Conservation (phyloP, 1,139 yeast genomes). For the Lodderomyces parapsilosis region DNA sequence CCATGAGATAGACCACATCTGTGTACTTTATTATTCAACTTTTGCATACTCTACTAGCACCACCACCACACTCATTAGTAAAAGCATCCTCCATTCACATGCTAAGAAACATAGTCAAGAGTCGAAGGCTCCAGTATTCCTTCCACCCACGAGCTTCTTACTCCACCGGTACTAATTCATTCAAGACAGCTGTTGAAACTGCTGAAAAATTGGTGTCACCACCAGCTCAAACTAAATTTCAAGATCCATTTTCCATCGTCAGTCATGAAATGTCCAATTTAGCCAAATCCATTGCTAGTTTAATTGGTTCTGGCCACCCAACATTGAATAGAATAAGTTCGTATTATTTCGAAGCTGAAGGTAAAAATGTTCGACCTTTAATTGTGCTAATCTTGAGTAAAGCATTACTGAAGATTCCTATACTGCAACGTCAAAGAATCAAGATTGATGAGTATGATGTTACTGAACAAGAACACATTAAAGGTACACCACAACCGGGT, state of each 20-base stretch:
- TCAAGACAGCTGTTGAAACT: constrained; percentile 64
- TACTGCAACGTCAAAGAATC: constrained; percentile 63
- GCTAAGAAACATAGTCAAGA: neutral
- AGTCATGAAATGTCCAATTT: constrained; percentile 90
- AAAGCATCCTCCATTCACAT: neutral
- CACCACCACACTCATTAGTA: too few relatives aligned
- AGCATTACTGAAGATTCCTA: constrained; percentile 77
- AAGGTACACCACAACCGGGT: constrained; percentile 48
- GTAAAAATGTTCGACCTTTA: constrained; percentile 91
- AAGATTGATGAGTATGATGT: constrained; percentile 62
- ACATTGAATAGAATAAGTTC: constrained; percentile 85
- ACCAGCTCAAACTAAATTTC: constrained; percentile 37
- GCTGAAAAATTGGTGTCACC: constrained; percentile 86
- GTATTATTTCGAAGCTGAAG: constrained; percentile 94
- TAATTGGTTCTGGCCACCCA: constrained; percentile 93
- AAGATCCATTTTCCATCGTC: constrained; percentile 89
- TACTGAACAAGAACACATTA: constrained; percentile 57
- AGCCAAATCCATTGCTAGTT: constrained; percentile 80
- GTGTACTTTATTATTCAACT: neutral
- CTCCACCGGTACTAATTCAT: constrained; percentile 16
- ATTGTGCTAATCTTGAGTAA: constrained; percentile 80
- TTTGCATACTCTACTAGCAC: too few relatives aligned
- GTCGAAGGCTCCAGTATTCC: neutral
- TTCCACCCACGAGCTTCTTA: neutral
- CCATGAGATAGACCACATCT: neutral